Base-by-base conservation (phyloP, 495 filamentous ascomycete genomes). In the Aspergillus asperescens region DNA sequence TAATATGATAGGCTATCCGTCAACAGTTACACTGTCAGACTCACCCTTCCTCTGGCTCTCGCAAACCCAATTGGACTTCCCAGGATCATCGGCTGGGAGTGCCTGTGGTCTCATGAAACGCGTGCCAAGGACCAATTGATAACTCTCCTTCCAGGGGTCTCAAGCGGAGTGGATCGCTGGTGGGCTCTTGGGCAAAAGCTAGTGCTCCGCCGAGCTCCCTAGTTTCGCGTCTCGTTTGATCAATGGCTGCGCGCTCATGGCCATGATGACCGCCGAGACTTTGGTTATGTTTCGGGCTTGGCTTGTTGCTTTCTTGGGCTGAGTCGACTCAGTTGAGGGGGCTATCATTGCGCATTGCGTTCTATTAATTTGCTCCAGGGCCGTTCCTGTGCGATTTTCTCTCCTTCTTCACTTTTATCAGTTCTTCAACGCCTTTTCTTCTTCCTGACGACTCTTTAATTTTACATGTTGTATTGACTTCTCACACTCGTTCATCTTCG, bases 191-290 rank as follows among this genome's bases (percentile, higher is more conserved):
- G 37, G n/a, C 10, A 19, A 40, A 19, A 22, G 37, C 37, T 20
- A 40, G 37, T 32, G 24, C 40, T 32, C 38, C 44, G 52, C 52
- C 52, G 38, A 55, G 45, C 45, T 27, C 46, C 40, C 52, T 55
- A 55, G 52, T 49, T 9, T 50, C 38, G 24, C 10, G 19, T 37
- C 18, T 43, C 38, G 52, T 50, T 50, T 50, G 41, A 48, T 55
- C 27, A 55, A 49, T 55, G 25, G 32, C 50, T 54, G 50, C 18
- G 50, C 42, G 20, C 23, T 29, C n/a, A 39, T 8, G 31, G 18
- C 8, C 32, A 16, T 39, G 46, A 12, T 39, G 24, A 37, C 32
- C 35, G 44, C 44, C 44, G 29, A 47, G 44, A n/a, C 38, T 22
- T 41, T n/a, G n/a, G n/a, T n/a, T n/a, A n/a, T 19, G 44, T 47